Base-by-base conservation (phyloP, 2,329 filamentous ascomycete species). In the Aaosphaeria arxii region DNA sequence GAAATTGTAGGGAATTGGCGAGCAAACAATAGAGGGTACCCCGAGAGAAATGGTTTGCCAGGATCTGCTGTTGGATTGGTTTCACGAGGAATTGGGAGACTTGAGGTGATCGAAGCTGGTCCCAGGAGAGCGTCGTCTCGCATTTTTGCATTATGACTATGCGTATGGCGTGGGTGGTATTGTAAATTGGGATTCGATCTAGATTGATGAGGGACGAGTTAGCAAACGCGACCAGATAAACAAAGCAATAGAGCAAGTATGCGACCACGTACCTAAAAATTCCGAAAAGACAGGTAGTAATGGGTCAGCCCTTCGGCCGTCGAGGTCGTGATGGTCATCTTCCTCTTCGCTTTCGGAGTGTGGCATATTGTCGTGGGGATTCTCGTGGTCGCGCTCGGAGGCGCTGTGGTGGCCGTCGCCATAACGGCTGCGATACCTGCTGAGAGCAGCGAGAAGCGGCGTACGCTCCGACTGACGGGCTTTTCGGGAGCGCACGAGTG, bases 11-110 rank as follows among this genome's bases (percentile, higher is more conserved):
- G 64, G 89, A 95, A 64, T 97, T 97, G 43, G 91, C 90, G 80
- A 96, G 87, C 57, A 97, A 75, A 2, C 91, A 90, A 72, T 95
- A 96, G 35, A 96, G 71, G 0, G 91, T 94, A 7, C 89, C 91
- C 42, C 88, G 82, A 30, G 87, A 91, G 69, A 95, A 92, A 71
- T 96, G 89, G 44, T 88, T 84, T 11, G 83, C 78, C 51, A 87
- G 85, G 54, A 96, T 91, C 68, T 92, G 87, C 66, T 94, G 88
- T 70, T 94, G 90, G 76, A 96, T 94, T 2, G 92, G 92, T 75
- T 96, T 96, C 65, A 96, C 82, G 33, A 97, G 80, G 67, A 97
- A 97, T 66, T 96, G 91, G 11, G 91, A 96, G 48, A 97, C 87
- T 67, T 97, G 92, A 3, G 92, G 92, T n/a, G 91, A 95, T 54